Evolutionary conservation across 352 stramenopile genomes (phyloP).

Genomic region (Globisporangium nodosum): DNA sequence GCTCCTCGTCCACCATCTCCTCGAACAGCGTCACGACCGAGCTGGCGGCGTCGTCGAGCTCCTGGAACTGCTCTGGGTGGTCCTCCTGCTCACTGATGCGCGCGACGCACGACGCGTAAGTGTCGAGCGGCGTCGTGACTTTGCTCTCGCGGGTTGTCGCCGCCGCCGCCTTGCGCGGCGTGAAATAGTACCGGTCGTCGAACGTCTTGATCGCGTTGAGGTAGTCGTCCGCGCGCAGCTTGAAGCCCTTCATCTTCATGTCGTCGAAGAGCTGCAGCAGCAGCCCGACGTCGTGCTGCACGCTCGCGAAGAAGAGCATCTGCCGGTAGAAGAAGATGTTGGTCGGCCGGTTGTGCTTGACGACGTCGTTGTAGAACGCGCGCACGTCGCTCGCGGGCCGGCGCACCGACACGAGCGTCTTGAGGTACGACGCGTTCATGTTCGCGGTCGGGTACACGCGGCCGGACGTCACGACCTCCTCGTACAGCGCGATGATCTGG

Average conservation of each 20-base stretch:
- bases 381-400: slow-evolving; percentile 29
- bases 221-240: slow-evolving; percentile 48
- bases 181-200: slow-evolving; percentile 42
- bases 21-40: slow-evolving; percentile 48
- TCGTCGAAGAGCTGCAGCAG: slow-evolving; percentile 38
- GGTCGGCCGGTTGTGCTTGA: slow-evolving; percentile 29
- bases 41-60: slow-evolving; percentile 24
- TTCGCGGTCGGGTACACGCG: slow-evolving; percentile 51
- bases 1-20: slow-evolving; percentile 53
- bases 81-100: slow-evolving; percentile 37
- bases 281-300: slow-evolving; percentile 23
- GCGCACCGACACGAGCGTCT: slow-evolving; percentile 29
- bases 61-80: slow-evolving; percentile 33
- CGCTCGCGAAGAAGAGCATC: slow-evolving; percentile 37
- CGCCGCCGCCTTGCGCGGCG: not conserved
- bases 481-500: slow-evolving; percentile 44
- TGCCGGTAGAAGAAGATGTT: slow-evolving; percentile 65
- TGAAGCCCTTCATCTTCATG: slow-evolving; percentile 69
- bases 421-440: slow-evolving; percentile 59
- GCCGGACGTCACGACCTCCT: slow-evolving; percentile 24
- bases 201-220: slow-evolving; percentile 40
- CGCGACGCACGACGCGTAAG: slow-evolving; percentile 35
- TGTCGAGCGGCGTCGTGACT: slow-evolving; percentile 30
- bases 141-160: not conserved
- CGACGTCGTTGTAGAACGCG: slow-evolving; percentile 43